phyloP scores from a whole-genome alignment of 768 basidiomycete genomes.

The Xerocomellus intermedius region DNA sequence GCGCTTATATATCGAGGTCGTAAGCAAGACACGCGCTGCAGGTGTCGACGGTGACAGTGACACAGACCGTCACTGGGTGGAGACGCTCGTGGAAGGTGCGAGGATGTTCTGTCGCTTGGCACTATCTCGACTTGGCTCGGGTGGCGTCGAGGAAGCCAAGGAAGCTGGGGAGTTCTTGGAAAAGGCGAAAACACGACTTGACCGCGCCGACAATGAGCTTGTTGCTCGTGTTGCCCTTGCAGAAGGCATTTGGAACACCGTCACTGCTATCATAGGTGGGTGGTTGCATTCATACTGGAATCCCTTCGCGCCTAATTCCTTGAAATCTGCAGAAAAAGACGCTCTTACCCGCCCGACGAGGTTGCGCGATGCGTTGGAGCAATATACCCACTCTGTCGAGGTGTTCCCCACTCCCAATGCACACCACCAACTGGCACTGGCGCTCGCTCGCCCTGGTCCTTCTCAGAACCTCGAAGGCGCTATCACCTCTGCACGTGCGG shows the following conservation, averaged over 20 bases:
- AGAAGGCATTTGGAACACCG: conserved; percentile 69
- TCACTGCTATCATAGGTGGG: conserved; percentile 70
- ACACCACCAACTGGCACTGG: conserved; percentile 80
- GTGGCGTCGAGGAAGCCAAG: conserved; percentile 54
- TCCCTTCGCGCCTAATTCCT: not conserved
- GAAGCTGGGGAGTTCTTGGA: conserved; percentile 63
- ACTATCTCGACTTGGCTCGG: conserved; percentile 32
- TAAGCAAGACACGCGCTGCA: conserved; percentile 72
- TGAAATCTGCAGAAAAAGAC: conserved; percentile 55
- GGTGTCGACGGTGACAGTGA: conserved; percentile 52
- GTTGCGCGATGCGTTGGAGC: conserved; percentile 54
- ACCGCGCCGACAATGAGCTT: conserved; percentile 48
- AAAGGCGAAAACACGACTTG: conserved; percentile 57
- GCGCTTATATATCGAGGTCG: conserved; percentile 78
- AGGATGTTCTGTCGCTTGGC: conserved; percentile 68
- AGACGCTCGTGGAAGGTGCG: conserved; percentile 73
- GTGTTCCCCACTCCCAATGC: conserved; percentile 52
- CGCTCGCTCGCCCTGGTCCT: conserved; percentile 61
- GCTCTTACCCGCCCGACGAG: conserved; percentile 56
- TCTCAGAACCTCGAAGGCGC: conserved; percentile 67
- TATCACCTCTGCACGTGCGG: conserved; percentile 59
- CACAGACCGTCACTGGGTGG: conserved; percentile 68
- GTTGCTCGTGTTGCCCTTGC: conserved; percentile 61
- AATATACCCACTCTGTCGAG: conserved; percentile 49
- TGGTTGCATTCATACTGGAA: not conserved